phyloP scores from a whole-genome alignment of 1,284 basidiomycete genomes.

The Ganoderma lingzhi region DNA sequence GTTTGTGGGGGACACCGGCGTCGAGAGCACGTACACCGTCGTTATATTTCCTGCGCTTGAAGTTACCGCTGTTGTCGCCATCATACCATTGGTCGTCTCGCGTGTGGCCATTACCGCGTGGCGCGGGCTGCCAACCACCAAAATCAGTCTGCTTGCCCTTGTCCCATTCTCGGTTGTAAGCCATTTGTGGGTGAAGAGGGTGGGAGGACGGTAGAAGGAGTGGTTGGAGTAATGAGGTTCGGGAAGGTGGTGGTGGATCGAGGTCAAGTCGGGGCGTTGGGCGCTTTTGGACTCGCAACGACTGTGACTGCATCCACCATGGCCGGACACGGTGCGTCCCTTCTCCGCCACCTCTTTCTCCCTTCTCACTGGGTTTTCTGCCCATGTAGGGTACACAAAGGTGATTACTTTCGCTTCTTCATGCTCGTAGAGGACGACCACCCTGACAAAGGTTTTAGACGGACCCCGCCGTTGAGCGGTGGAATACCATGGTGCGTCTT shows the following conservation, averaged over 20 bases:
- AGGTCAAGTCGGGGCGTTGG: slow-evolving; percentile 24
- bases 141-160: slow-evolving; percentile 63
- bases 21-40: slow-evolving; percentile 60
- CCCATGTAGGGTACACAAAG: slow-evolving; percentile 34
- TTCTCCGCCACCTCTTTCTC: neutral
- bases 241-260: slow-evolving; percentile 30
- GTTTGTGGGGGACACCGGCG: too few relatives aligned
- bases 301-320: slow-evolving; percentile 44
- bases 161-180: slow-evolving; percentile 85
- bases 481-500: slow-evolving; percentile 73
- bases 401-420: slow-evolving; percentile 11
- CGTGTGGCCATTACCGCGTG: slow-evolving; percentile 52
- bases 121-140: slow-evolving; percentile 51
- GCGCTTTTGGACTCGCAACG: slow-evolving; percentile 17
- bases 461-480: slow-evolving; percentile 85
- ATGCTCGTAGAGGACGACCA: neutral
- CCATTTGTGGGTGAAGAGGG: slow-evolving; percentile 50
- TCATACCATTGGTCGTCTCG: slow-evolving; percentile 78
- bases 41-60: slow-evolving; percentile 81
- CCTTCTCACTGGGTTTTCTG: slow-evolving; percentile 3
- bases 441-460: slow-evolving; percentile 48
- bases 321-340: slow-evolving; percentile 52
- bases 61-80: slow-evolving; percentile 71
- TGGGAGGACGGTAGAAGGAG: slow-evolving; percentile 9
- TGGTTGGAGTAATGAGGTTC: neutral